A percentile compares a stretch with the other conserved stretches of the same genome.
phyloP scores from a whole-genome alignment of 495 filamentous ascomycete species.

The Paragyromitra xinjiangensis region DNA sequence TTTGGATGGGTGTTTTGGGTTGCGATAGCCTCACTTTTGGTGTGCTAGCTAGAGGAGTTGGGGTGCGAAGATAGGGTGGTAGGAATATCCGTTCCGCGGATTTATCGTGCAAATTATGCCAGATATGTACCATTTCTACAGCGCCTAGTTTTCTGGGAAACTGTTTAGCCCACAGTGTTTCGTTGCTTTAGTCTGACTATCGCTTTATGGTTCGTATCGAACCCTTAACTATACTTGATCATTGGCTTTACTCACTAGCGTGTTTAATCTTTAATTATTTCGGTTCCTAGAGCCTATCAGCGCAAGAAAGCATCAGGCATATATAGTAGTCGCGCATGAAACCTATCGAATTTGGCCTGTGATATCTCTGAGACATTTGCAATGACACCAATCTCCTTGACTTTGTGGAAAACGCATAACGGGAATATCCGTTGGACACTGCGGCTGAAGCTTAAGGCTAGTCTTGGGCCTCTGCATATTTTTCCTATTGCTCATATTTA shows the following conservation, averaged over 20 bases:
- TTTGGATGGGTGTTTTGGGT: background rate
- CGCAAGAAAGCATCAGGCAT: background rate
- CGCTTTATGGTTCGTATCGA: background rate
- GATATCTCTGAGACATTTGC: background rate
- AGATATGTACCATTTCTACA: too few relatives aligned
- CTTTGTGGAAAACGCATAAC: background rate
- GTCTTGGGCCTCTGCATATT: background rate
- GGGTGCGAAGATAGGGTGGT: too few relatives aligned
- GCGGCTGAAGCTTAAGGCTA: constrained; percentile 2
- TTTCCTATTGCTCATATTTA: background rate
- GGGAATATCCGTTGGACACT: background rate
- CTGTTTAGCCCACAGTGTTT: too few relatives aligned
- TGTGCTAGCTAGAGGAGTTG: too few relatives aligned
- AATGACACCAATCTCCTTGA: background rate
- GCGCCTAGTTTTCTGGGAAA: too few relatives aligned
- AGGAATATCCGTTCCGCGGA: too few relatives aligned
- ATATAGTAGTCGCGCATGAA: background rate
- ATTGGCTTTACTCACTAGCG: background rate
- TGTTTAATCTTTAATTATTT: background rate
- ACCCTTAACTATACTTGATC: background rate
- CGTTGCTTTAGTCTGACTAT: too few relatives aligned
- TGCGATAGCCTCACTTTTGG: too few relatives aligned
- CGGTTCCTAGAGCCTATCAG: background rate
- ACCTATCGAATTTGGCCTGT: background rate
- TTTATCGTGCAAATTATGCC: too few relatives aligned